These are phyloP conservation scores for Pichia sp. DNA, from an alignment of 1,139 yeast species.

Conservation along the genomic window DNA sequence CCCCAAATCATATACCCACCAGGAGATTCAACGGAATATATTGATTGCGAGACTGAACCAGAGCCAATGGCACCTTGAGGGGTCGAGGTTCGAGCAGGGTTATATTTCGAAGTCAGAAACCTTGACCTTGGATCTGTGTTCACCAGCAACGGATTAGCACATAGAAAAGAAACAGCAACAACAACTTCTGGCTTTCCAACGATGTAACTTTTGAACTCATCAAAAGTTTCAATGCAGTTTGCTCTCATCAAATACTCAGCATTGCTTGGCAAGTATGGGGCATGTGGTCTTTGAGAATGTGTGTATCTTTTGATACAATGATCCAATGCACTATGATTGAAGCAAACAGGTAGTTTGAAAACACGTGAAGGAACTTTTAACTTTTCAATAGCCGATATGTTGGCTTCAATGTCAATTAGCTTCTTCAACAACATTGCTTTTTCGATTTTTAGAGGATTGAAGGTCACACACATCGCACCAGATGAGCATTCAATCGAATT, in stretches of 20 bases:
- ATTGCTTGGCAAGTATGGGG: conserved; percentile 37
- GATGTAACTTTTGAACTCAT: conserved; percentile 33
- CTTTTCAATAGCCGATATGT: conserved; percentile 33
- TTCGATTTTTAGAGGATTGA: conserved; percentile 28
- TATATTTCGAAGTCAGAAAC: conserved; percentile 36
- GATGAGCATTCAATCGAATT: conserved; percentile 31
- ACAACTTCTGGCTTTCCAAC: conserved; percentile 34
- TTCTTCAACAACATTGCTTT: conserved; percentile 27
- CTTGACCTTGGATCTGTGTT: conserved; percentile 36
- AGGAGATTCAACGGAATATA: conserved; percentile 39
- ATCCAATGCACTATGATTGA: conserved; percentile 34
- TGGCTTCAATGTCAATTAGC: conserved; percentile 29
- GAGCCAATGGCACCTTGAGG: conserved; percentile 39
- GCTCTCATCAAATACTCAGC: conserved; percentile 35
- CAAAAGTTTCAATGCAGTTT: conserved; percentile 31
- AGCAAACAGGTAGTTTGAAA: conserved; percentile 34
- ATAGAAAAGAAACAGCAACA: conserved; percentile 37
- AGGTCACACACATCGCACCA: conserved; percentile 34
- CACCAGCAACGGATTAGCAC: conserved; percentile 37
- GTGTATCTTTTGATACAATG: conserved; percentile 35
- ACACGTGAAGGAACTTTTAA: conserved; percentile 34
- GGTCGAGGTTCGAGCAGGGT: conserved; percentile 39
- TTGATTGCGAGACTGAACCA: conserved; percentile 35
- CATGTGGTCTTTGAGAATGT: conserved; percentile 38
- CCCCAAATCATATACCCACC: conserved; percentile 43